Percentiles rank a stretch among this genome's conserved stretches.
Evolutionary conservation across 225 moss, liverwort and hornwort genomes (phyloP).

Genomic region (Antitrichia curtipendula): DNA sequence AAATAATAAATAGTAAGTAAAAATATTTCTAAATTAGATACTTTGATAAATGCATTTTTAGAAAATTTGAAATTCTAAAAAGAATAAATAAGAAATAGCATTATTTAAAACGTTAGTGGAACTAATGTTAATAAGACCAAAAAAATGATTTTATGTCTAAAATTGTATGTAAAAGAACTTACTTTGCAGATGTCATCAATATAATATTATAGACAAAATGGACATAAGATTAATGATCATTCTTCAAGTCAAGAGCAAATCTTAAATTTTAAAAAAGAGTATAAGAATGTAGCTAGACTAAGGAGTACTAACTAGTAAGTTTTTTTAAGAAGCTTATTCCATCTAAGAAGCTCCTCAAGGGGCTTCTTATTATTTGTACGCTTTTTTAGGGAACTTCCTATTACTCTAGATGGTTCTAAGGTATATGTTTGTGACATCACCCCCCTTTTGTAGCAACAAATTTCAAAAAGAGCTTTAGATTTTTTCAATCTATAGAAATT

Average conservation of each 20-base stretch:
- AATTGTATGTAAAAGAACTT: neutral
- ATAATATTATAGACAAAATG: fast-evolving
- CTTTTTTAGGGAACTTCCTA: fast-evolving
- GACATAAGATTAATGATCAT: neutral
- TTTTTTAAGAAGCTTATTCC: neutral
- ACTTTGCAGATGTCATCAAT: neutral
- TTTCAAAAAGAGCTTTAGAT: fast-evolving
- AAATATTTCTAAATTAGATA: neutral
- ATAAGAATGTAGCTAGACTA: neutral
- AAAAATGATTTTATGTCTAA: neutral
- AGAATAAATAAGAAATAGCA: too few species aligned
- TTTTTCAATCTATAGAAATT: too few species aligned
- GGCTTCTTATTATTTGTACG: neutral
- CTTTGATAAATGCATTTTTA: neutral
- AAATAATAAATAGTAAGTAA: fast-evolving
- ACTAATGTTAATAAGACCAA: neutral
- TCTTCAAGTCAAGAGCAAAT: fast-evolving
- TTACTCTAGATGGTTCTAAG: neutral
- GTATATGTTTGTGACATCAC: neutral
- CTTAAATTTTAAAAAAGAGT: neutral
- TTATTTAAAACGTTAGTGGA: neutral
- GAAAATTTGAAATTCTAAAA: too few species aligned
- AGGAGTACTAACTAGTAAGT: neutral
- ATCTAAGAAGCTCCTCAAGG: neutral
- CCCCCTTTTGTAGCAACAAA: too few species aligned